Conservation (phyloP, 768 basidiomycete species). For the Rhodotorula diobovata region DNA sequence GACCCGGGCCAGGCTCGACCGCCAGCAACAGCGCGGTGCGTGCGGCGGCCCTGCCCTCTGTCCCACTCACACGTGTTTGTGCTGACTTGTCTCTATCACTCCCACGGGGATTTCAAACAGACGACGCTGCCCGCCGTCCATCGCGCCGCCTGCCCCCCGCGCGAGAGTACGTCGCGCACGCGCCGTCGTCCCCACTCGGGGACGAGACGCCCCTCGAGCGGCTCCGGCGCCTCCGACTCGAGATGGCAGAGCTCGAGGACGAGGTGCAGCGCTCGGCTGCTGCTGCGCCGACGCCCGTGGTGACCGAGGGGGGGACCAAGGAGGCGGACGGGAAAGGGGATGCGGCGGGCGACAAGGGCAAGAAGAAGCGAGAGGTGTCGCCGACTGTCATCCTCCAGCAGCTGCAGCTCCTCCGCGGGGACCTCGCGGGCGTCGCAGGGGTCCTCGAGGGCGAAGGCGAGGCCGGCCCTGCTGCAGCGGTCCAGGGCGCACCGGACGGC, state of each 20-base stretch:
- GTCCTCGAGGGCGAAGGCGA: constrained; percentile 25
- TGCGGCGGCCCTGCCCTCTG: not conserved
- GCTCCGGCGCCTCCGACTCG: constrained; percentile 60
- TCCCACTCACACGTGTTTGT: not conserved
- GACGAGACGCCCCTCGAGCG: constrained; percentile 48
- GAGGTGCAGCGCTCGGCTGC: constrained; percentile 53
- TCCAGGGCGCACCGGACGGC: constrained; percentile 9
- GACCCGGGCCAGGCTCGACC: not conserved
- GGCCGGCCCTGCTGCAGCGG: constrained; percentile 7
- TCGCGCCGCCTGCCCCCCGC: constrained; percentile 46
- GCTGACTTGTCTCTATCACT: not conserved
- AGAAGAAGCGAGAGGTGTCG: constrained; percentile 37
- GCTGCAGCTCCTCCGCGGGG: constrained; percentile 36
- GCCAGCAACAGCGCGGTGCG: constrained; percentile 1
- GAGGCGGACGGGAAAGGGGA: too few relatives aligned
- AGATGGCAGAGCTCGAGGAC: constrained; percentile 71
- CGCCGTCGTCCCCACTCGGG: not conserved
- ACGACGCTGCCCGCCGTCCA: not conserved
- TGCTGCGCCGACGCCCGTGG: too few relatives aligned
- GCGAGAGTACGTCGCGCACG: constrained; percentile 35
- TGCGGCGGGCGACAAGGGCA: too few relatives aligned
- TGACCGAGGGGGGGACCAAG: too few relatives aligned
- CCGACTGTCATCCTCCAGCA: constrained; percentile 39
- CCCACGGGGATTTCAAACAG: not conserved
- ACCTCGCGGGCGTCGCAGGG: constrained; percentile 16